Evolutionary conservation across 306 rosid genomes (phyloP).

Genomic region (Spatholobus suberectus): DNA sequence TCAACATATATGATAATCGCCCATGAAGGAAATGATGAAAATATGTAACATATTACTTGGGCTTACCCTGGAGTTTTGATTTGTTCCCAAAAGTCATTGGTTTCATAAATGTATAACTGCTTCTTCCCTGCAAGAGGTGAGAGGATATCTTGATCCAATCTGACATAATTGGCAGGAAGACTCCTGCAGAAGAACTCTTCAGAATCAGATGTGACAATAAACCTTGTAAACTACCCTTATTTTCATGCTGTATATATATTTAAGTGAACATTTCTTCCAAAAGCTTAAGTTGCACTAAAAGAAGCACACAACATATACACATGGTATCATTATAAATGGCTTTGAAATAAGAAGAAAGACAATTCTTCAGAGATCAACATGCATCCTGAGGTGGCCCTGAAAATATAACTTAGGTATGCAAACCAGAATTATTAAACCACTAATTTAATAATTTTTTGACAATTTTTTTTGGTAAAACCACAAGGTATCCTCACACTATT

Average conservation of each 20-base stretch:
- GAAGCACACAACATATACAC: neutral
- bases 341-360: constrained; percentile 11
- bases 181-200: constrained; percentile 57
- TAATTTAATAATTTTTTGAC: neutral
- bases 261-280: neutral
- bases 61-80: constrained; percentile 95
- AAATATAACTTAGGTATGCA: neutral
- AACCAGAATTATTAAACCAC: neutral
- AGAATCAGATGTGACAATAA: constrained; percentile 38
- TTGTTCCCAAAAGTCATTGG: constrained; percentile 94
- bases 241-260: constrained; percentile 13
- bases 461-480: neutral
- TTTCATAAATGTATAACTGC: constrained; percentile 83
- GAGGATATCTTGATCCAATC: constrained; percentile 97
- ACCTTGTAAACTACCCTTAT: constrained; percentile 15
- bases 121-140: constrained; percentile 98
- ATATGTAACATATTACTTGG: constrained; percentile 3
- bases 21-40: constrained; percentile 21
- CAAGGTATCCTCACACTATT: neutral
- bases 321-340: neutral
- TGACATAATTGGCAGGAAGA: constrained; percentile 71
- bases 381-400: neutral
- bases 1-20: constrained; percentile 4
- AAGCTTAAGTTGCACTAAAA: neutral
- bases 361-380: constrained; percentile 1